A percentile compares a stretch with the other conserved stretches of the same genome.
phyloP scores from a whole-genome alignment of 257 asterid species.

The Solanum lignicaule region DNA sequence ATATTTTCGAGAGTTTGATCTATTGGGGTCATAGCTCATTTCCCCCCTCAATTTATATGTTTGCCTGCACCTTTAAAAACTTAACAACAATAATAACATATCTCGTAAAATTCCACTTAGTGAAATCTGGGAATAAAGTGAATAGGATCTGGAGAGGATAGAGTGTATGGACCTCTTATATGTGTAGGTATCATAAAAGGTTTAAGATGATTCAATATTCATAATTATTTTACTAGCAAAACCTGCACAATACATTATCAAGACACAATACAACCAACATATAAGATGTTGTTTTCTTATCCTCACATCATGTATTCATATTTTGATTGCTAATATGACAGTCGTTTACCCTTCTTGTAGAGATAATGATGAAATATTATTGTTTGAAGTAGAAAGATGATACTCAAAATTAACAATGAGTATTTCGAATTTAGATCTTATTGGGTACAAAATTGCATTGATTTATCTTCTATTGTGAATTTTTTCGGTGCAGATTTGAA shows the following conservation, averaged over 20 bases:
- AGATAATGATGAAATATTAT: not conserved
- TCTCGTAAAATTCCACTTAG: too few relatives aligned
- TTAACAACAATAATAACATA: too few relatives aligned
- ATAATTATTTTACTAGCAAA: not conserved
- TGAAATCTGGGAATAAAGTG: too few relatives aligned
- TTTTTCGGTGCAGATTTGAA: not conserved
- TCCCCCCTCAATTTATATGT: not conserved
- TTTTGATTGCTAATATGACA: not conserved
- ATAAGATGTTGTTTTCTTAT: not conserved
- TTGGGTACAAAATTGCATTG: not conserved
- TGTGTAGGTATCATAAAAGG: not conserved
- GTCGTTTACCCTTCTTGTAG: not conserved
- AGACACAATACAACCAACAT: not conserved
- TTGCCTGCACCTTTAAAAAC: not conserved
- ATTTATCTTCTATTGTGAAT: not conserved
- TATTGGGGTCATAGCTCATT: not conserved
- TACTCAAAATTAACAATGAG: not conserved
- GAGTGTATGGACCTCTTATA: not conserved
- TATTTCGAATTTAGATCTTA: not conserved
- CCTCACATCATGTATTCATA: not conserved
- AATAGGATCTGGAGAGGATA: too few relatives aligned
- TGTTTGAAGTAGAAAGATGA: not conserved
- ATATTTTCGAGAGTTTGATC: too few relatives aligned
- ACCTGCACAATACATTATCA: not conserved
- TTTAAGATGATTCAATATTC: not conserved